Conservation (phyloP, 495 filamentous ascomycete genomes). For the Penicillium flavigenum region DNA sequence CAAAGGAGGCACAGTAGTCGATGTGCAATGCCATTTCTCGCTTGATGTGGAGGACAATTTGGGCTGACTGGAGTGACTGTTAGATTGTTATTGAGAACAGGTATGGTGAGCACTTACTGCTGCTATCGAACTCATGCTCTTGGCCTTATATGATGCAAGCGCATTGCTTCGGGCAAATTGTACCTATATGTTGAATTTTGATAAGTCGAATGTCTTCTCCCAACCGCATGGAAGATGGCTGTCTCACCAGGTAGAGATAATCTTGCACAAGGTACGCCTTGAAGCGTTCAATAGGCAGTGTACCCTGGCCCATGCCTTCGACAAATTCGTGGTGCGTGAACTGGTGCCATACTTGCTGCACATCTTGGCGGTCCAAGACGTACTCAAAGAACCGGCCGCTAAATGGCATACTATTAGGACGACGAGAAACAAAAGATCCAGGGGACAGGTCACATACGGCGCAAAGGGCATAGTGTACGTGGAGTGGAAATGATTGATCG, state of each 20-base stretch:
- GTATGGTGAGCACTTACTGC: constrained; percentile 43
- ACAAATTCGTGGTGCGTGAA: constrained; percentile 84
- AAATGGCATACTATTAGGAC: constrained; percentile 10
- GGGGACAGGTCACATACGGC: constrained; percentile 56
- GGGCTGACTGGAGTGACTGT: constrained; percentile 54
- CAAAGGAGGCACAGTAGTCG: constrained; percentile 75
- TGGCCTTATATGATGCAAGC: constrained; percentile 78
- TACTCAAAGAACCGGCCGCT: constrained; percentile 86
- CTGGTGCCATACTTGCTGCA: constrained; percentile 64
- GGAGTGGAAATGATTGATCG: constrained; percentile 94
- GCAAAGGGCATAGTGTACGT: constrained; percentile 75
- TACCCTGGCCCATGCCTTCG: constrained; percentile 67
- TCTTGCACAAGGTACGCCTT: constrained; percentile 87
- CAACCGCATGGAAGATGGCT: background rate
- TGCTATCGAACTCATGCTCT: constrained; percentile 67
- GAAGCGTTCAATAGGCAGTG: constrained; percentile 69
- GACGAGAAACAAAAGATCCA: background rate
- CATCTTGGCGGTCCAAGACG: constrained; percentile 70
- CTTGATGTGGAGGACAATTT: constrained; percentile 70
- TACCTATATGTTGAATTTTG: constrained; percentile 46
- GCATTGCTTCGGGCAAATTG: constrained; percentile 86
- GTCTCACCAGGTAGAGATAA: constrained; percentile 75
- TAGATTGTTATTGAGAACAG: constrained; percentile 6
- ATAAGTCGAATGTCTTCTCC: background rate
- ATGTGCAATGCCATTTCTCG: constrained; percentile 79